phyloP scores from a whole-genome alignment of 352 stramenopile species.

The Pythium grandisporangium region DNA sequence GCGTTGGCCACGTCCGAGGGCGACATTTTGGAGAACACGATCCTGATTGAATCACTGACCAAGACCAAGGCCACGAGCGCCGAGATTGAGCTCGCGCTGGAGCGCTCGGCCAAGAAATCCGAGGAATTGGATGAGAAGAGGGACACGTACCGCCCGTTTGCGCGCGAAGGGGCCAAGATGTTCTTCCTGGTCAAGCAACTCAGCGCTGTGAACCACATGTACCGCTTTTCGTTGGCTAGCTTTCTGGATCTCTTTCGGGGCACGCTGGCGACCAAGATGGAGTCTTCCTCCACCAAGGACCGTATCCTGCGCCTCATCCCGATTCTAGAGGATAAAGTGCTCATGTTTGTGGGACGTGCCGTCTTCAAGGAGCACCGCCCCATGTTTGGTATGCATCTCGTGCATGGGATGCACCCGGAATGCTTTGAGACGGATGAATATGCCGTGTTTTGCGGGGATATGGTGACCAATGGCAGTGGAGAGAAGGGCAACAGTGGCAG shows the following conservation, averaged over 20 bases:
- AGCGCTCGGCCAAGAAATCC: slow-evolving; percentile 83
- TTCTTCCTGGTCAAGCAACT: slow-evolving; percentile 93
- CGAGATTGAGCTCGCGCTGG: slow-evolving; percentile 87
- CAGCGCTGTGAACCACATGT: slow-evolving; percentile 91
- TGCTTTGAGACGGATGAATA: slow-evolving; percentile 92
- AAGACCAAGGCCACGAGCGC: slow-evolving; percentile 89
- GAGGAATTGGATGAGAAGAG: slow-evolving; percentile 90
- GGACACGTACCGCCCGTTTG: slow-evolving; percentile 87
- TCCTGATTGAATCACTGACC: slow-evolving; percentile 91
- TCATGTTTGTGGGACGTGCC: slow-evolving; percentile 89
- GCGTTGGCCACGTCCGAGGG: slow-evolving; percentile 90
- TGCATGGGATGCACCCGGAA: slow-evolving; percentile 89
- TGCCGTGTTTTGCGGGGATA: slow-evolving; percentile 87
- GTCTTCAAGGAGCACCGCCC: slow-evolving; percentile 92
- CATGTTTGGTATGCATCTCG: slow-evolving; percentile 92
- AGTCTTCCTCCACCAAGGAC: slow-evolving; percentile 60
- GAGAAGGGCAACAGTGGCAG: slow-evolving; percentile 11
- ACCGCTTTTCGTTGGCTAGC: slow-evolving; percentile 89
- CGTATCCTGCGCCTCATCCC: slow-evolving; percentile 77
- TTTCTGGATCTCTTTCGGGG: slow-evolving; percentile 87
- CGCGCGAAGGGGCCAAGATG: slow-evolving; percentile 80
- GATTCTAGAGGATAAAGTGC: slow-evolving; percentile 81
- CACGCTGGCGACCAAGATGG: slow-evolving; percentile 78
- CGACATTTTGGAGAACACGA: slow-evolving; percentile 93
- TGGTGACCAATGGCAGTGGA: slow-evolving; percentile 30